A percentile compares a stretch with the other conserved stretches of the same genome.
These are phyloP conservation scores for Aureobasidium sp. DNA, from an alignment of 2,329 filamentous ascomycete genomes.

Conservation along the genomic window DNA sequence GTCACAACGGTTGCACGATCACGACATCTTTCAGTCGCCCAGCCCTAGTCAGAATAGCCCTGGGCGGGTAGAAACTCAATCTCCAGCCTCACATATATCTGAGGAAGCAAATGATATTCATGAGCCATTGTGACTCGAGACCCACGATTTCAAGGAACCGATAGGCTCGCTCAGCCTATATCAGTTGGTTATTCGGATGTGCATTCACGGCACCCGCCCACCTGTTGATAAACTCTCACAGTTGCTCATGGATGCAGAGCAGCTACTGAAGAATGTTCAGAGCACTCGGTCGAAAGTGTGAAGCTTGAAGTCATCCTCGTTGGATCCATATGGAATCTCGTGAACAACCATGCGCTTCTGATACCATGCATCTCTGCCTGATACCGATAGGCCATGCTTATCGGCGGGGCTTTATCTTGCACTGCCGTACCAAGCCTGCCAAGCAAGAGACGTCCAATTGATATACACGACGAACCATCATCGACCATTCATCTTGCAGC, in stretches of 20 bases:
- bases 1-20: background rate
- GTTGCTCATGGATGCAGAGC: background rate
- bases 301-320: no score
- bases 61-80: background rate
- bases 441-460: background rate
- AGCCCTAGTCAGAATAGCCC: background rate
- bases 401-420: background rate
- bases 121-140: background rate
- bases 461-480: background rate
- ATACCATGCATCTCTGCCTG: background rate
- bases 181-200: background rate
- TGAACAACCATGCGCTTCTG: no score
- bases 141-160: no score
- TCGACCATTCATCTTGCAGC: background rate
- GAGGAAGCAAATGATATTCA: background rate
- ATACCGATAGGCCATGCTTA: background rate
- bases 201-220: no score
- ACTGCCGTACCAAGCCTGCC: background rate
- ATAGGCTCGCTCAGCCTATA: no score
- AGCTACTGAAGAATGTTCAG: background rate
- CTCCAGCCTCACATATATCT: background rate
- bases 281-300: no score
- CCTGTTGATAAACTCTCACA: background rate
- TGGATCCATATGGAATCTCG: no score
- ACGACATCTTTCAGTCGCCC: background rate